Base-by-base conservation (phyloP, 768 basidiomycete genomes). In the Naematelia aurantialba region DNA sequence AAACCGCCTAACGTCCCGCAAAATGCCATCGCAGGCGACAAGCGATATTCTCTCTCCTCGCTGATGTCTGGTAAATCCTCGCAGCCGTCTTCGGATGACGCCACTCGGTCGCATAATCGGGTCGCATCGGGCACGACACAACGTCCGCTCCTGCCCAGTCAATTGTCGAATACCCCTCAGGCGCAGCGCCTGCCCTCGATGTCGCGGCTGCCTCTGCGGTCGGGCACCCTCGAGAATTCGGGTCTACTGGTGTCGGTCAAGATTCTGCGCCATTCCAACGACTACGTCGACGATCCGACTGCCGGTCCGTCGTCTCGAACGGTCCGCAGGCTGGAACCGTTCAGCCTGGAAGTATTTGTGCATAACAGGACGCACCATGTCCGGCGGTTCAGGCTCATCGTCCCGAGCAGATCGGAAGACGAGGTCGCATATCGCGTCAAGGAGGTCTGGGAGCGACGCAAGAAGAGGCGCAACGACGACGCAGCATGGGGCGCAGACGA, bases 321-420 rank as follows among this genome's bases (percentile, higher is more conserved):
- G 1, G 48, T 74, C 3, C 45, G 45, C 31, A 27, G 61, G 1
- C 52, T 73, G n/a, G 72, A 75, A 22, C 67, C 66, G 51, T 76
- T 76, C 60, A 66, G 60, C 19, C 30, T 75, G 0, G 75, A 76
- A 54, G 68, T 76, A 8, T 76, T 75, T 56, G 70, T 76, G 14
- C 68, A 75, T 63, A 76, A 76, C 61, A 59, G 67, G 34, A 72
- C 69, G 13, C 60, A 72, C 10, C 60, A 71, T 19, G 54, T 66
- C n/a, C 50, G 67, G 27, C 51, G 75, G 11, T 75, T 76, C 59
- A 63, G 67, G 11, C 45, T 76, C 24, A 58, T 60, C 21, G 59
- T 74, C 2, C 75, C 75, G 2, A 53, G 59, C 47, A 55, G 55
- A 52, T 55, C 22, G 22, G 59, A 39, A 3, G 62, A 52, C 14